Evolutionary conservation across 441 rosid species (phyloP), one percentile per base, ranked within the genome.

Genomic region (Gossypium davidsonii): DNA sequence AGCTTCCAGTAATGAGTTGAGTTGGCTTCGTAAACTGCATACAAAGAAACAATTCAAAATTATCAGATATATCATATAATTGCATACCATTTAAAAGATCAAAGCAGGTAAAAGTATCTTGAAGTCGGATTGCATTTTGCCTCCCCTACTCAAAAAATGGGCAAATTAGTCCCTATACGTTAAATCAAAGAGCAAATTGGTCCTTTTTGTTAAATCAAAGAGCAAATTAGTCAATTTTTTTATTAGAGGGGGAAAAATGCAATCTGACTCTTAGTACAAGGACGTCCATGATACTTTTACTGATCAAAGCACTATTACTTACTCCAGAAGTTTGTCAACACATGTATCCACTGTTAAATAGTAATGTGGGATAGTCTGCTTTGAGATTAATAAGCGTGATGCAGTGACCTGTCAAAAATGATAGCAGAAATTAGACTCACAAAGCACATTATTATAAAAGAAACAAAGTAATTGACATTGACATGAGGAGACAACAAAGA

Each of bases 281-380:
- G 6, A 4, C 1, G 1, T 31, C 34, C 34, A 4, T 31, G 6
- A 31, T 31, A 1, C 6, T 31, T 1, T 31, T 31, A 31, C 6
- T 4, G 71, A 71, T 18, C 17, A 53, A n/a, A 68, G 49, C 72
- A 71, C 75, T 58, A 17, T 76, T 56, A 76, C 88, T 87, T 78
- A 92, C 98, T 82, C 84, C 92, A 88, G 84, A 55, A 95, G 92
- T 83, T 86, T 91, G 90, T 92, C 98, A 70, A 92, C 99, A 75
- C 92, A 86, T 76, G 93, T 73, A 86, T 95, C 99, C 6, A 92
- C 99, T 2, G 97, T 90, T 71, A 95, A 68, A 81, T 95, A 95
- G 82, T 92, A 84, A 78, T 95, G 99, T 66, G 99, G 99, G 82
- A 95, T 91, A 5, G 96, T 92, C 76, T 95, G 99, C 92, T 95